These are phyloP conservation scores for Xylariomycetidae sp. DNA, from an alignment of 2,329 filamentous ascomycete genomes.

Conservation along the genomic window DNA sequence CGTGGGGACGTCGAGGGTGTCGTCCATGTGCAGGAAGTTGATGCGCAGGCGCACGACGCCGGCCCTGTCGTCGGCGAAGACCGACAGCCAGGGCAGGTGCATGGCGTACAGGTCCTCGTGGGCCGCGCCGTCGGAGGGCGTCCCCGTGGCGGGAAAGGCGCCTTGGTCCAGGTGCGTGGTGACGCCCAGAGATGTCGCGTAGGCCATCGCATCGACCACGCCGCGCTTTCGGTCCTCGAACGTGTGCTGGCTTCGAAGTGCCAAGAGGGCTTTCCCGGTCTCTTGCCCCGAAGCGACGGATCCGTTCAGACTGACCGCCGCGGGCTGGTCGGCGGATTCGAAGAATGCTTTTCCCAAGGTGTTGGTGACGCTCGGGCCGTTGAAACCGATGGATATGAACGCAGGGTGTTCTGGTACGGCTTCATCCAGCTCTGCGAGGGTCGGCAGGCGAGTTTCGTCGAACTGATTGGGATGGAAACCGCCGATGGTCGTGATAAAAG, in stretches of 20 bases:
- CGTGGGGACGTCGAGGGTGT: conserved; percentile 9
- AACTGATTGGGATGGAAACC: conserved; percentile 25
- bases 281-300: conserved; percentile 16
- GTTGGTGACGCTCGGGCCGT: conserved; percentile 21
- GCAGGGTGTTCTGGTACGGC: conserved; percentile 18
- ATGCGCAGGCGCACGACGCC: conserved; percentile 20
- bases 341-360: conserved; percentile 19
- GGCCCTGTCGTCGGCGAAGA: conserved; percentile 12
- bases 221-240: conserved; percentile 18
- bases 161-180: conserved; percentile 26
- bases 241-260: conserved; percentile 15
- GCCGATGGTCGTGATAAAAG: conserved; percentile 25
- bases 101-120: conserved; percentile 21
- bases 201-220: conserved; percentile 21
- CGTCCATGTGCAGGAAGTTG: conserved; percentile 24
- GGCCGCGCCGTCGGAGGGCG: conserved; percentile 19
- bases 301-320: conserved; percentile 13
- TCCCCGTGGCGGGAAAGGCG: conserved; percentile 19
- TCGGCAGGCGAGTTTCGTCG: conserved; percentile 19
- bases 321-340: conserved; percentile 7
- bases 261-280: conserved; percentile 21
- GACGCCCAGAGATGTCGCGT: conserved; percentile 21
- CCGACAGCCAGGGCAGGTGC: conserved; percentile 21
- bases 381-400: conserved; percentile 19
- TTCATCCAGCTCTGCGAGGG: conserved; percentile 21